Percentiles rank a stretch among this genome's conserved stretches.
phyloP scores from a whole-genome alignment of 1,284 basidiomycete genomes.

The Baeospora myosura region DNA sequence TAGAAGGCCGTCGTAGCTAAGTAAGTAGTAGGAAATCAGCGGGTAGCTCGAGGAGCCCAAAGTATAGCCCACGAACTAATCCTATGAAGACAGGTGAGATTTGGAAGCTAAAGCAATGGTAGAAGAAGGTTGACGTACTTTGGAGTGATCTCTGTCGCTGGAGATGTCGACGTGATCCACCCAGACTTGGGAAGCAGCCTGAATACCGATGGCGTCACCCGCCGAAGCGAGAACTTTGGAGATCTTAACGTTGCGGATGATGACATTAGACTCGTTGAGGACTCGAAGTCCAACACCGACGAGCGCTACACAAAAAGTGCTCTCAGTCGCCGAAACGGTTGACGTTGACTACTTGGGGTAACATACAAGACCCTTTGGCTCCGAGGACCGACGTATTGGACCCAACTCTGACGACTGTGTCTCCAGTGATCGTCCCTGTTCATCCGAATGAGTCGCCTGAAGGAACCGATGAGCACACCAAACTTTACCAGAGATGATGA shows the following conservation, averaged over 20 bases:
- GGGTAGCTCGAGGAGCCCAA: not conserved
- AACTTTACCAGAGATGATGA: constrained; percentile 32
- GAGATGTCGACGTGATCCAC: constrained; percentile 39
- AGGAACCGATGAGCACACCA: not conserved
- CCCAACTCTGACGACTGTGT: constrained; percentile 33
- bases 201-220: constrained; percentile 38
- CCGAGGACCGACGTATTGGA: constrained; percentile 38
- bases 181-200: constrained; percentile 38
- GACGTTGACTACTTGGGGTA: not conserved
- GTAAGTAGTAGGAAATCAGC: constrained; percentile 7
- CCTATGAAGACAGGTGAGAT: constrained; percentile 11
- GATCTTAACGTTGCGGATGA: constrained; percentile 43
- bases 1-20: constrained; percentile 34
- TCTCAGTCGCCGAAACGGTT: constrained; percentile 9
- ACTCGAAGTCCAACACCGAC: constrained; percentile 36
- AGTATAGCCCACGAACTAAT: constrained; percentile 20
- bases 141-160: constrained; percentile 37
- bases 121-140: constrained; percentile 19
- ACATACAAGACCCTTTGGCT: constrained; percentile 21
- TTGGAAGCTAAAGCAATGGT: not conserved
- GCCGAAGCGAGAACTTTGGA: constrained; percentile 39
- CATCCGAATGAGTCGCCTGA: constrained; percentile 1
- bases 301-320: constrained; percentile 22
- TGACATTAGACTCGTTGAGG: constrained; percentile 34
- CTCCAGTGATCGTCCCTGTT: constrained; percentile 34